Evolutionary conservation across 768 basidiomycete genomes (phyloP), one percentile per base, ranked within the genome.

Genomic region (Russula olivacea): DNA sequence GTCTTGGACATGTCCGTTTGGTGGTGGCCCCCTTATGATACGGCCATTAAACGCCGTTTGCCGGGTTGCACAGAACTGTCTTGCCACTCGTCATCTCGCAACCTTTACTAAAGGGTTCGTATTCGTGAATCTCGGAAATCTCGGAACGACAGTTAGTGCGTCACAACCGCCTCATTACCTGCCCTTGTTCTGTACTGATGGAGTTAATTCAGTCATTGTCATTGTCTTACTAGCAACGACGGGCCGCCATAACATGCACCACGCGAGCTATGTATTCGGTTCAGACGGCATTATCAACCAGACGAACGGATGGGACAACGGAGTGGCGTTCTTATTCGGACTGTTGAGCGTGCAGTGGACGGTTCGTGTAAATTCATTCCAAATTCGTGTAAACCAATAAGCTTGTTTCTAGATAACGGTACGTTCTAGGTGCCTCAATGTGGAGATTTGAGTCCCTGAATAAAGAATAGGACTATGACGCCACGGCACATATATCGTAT

Each of bases 51-150:
- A 25, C 28, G 10, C 21, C 23, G 36, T 17, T 34, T 10, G 38
- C 6, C 32, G 17, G 2, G 15, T 58, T 21, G 6, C 41, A 4
- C 58, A 74, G 83, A 91, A 91, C 70, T 89, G 85, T 43, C 72
- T 91, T 32, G 84, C 86, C 1, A 94, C 93, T 1, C 81, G 82
- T 23, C 78, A 87, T 65, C 83, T 95, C 4, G 91, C 92, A 0
- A 79, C 78, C 19, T 75, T 92, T 65, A 93, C 92, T 2, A 80
- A 79, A 23, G 81, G 81, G 32, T 93, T 92, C 69, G 91, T 95
- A 4, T 94, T 95, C 71, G 78, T 95, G 69, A 95, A 96, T 73
- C 78, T 95, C n/a, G n/a, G n/a, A n/a, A n/a, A n/a, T n/a, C n/a
- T n/a, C 56, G 91, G 91, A 45, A 80, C 89, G 12, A 88, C 91